Conservation (phyloP, 148 eudicot genomes). For the Spergularia bocconei region DNA sequence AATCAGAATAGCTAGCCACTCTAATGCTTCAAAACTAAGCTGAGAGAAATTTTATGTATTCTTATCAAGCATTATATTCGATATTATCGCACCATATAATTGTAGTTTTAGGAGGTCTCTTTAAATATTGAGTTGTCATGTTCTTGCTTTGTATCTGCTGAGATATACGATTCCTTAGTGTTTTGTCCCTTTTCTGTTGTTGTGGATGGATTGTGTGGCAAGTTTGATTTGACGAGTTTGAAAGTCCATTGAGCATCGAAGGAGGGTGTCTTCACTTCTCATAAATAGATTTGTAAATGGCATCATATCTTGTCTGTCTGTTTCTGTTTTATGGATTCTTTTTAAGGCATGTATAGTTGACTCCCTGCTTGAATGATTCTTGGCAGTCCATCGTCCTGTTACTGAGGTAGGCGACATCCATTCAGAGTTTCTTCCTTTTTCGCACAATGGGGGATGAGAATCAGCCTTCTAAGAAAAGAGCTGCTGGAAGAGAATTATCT, state of each 20-base stretch:
- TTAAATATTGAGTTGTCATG: background rate
- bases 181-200: background rate
- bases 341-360: conserved; percentile 16
- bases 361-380: conserved; percentile 2
- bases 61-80: background rate
- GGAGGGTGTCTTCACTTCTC: background rate
- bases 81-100: background rate
- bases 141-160: background rate
- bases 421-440: background rate
- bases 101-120: background rate
- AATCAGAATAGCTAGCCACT: too few species aligned
- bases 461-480: conserved; percentile 85
- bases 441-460: conserved; percentile 65
- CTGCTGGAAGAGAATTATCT: conserved; percentile 81
- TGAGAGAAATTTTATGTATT: too few species aligned
- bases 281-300: background rate
- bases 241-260: background rate
- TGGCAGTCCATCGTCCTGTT: conserved; percentile 42
- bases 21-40: too few species aligned
- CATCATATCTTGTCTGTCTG: background rate
- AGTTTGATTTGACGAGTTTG: background rate
- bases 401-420: conserved; percentile 7
- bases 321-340: background rate
- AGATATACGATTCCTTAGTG: background rate
- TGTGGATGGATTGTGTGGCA: background rate